Base-by-base conservation (phyloP, 2,329 filamentous ascomycete genomes). In the Aspergillus spinulosporus region DNA sequence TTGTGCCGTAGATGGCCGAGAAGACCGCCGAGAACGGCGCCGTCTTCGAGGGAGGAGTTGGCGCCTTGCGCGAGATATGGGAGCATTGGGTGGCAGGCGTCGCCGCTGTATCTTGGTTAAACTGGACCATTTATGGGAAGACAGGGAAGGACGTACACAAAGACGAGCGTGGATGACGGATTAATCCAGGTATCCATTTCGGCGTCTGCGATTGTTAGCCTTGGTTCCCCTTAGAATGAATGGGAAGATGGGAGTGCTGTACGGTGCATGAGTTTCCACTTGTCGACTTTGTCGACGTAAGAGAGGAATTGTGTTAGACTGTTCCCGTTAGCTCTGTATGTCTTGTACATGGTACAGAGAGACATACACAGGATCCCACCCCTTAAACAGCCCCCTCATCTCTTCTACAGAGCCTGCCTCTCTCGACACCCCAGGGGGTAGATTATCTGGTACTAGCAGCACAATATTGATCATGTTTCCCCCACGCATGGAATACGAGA, bases 11-110 rank as follows among this genome's bases (percentile, higher is more conserved):
- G 73, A 2, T 79, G 74, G 0, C 80, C 79, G 0, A 89, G 72
- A 1, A 88, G 64, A 0, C 78, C 74, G 0, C 86, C 87, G 0
- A 89, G 71, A 0, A 87, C 84, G 0, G 86, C 85, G 0, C 86
- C 87, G 52, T 90, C 87, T 65, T 90, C 87, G 1, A 90, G 76
- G 0, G 83, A 82, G 0, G 81, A 85, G 65, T 88, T 88, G 11
- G 87, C 87, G 0, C 87, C 86, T 68, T 85, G 87, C 0, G 83
- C 86, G 29, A 85, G 75, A 60, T 84, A 83, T 2, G 84, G 84
- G 2, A 87, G 72, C 84, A 86, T 86, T 0, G 84, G 82, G 65
- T 87, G 85, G 58, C 84, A 87, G 1, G 82, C 76, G 61, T 88
- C 85, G 4, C 85, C 85, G 1, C 67, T 70, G 40, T 21, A 21